These are phyloP conservation scores for Ambrosiella xylebori DNA, from an alignment of 2,329 filamentous ascomycete species.

Conservation along the genomic window DNA sequence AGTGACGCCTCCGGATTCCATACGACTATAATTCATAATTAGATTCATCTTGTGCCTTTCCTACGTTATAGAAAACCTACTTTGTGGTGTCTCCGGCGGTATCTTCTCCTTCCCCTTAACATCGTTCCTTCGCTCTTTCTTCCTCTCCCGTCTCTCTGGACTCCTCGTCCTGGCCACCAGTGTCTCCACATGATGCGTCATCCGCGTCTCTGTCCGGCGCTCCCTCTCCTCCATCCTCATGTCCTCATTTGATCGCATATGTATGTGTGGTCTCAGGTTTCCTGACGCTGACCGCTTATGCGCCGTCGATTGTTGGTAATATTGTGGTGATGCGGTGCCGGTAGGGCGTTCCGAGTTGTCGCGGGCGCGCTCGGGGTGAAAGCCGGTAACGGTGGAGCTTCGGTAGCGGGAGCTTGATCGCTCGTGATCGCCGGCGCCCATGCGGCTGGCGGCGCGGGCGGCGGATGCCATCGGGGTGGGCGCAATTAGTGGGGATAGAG, in stretches of 20 bases:
- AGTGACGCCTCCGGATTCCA: slow-evolving; percentile 74
- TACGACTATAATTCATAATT: slow-evolving; percentile 20
- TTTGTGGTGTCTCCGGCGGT: slow-evolving; percentile 31
- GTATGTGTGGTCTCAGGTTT: slow-evolving; percentile 29
- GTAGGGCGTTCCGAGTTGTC: slow-evolving; percentile 15
- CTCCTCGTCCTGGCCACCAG: slow-evolving; percentile 42
- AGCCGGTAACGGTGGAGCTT: slow-evolving; percentile 8
- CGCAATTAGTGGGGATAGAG: neutral
- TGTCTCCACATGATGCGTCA: slow-evolving; percentile 45
- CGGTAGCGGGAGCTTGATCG: slow-evolving; percentile 10
- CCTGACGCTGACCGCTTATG: slow-evolving; percentile 43
- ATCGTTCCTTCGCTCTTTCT: slow-evolving; percentile 25
- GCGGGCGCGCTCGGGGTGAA: slow-evolving; percentile 24
- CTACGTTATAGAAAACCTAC: slow-evolving; percentile 21
- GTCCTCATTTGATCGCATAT: slow-evolving; percentile 23
- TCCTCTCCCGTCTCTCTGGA: slow-evolving; percentile 30
- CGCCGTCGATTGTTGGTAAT: slow-evolving; percentile 15
- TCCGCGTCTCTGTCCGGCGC: slow-evolving; percentile 38
- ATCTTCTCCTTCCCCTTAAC: slow-evolving; percentile 28
- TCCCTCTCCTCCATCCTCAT: slow-evolving; percentile 28
- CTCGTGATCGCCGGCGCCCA: slow-evolving; percentile 8
- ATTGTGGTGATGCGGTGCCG: slow-evolving; percentile 20
- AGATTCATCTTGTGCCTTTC: too few species aligned
- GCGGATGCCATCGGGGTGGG: neutral
- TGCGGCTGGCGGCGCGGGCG: slow-evolving; percentile 13